phyloP scores from a whole-genome alignment of 108 stramenopile genomes.

The Skeletonema marinoi region DNA sequence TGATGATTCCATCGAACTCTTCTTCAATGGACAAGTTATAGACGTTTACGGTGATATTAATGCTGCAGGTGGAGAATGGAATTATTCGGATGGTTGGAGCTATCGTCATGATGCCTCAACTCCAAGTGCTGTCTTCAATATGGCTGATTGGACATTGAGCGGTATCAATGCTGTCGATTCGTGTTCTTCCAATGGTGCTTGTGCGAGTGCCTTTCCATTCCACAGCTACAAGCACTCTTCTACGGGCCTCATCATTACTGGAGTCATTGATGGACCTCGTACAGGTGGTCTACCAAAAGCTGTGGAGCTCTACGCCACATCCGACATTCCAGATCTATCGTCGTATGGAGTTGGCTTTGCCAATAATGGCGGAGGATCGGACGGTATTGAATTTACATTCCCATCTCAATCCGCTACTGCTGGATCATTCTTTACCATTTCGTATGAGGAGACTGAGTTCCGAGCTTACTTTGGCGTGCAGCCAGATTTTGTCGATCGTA shows the following conservation, averaged over 20 bases:
- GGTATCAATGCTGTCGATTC: neutral
- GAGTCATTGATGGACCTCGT: no score
- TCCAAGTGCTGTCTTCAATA: neutral
- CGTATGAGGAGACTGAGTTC: slow-evolving; percentile 7
- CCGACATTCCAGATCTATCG: slow-evolving; percentile 18
- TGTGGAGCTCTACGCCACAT: slow-evolving; percentile 1
- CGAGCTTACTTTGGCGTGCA: slow-evolving; percentile 23
- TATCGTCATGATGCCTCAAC: neutral
- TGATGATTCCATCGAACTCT: slow-evolving; percentile 41
- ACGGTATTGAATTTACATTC: slow-evolving; percentile 22
- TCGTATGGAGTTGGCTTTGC: slow-evolving; percentile 30
- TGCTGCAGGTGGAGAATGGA: slow-evolving; percentile 23
- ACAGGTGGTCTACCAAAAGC: no score
- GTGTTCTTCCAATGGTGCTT: neutral
- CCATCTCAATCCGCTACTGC: slow-evolving; percentile 15
- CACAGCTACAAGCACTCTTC: slow-evolving; percentile 2
- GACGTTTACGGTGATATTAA: slow-evolving; percentile 33
- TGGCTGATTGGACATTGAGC: neutral
- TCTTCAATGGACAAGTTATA: slow-evolving; percentile 25
- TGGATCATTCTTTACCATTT: slow-evolving; percentile 26
- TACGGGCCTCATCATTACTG: no score
- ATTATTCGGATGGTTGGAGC: slow-evolving; percentile 29
- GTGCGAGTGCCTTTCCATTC: neutral
- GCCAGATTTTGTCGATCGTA: slow-evolving; percentile 17
- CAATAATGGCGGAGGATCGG: slow-evolving; percentile 27